Conservation (phyloP, 768 basidiomycete genomes). For the Tubosaeta brunneosetosa region DNA sequence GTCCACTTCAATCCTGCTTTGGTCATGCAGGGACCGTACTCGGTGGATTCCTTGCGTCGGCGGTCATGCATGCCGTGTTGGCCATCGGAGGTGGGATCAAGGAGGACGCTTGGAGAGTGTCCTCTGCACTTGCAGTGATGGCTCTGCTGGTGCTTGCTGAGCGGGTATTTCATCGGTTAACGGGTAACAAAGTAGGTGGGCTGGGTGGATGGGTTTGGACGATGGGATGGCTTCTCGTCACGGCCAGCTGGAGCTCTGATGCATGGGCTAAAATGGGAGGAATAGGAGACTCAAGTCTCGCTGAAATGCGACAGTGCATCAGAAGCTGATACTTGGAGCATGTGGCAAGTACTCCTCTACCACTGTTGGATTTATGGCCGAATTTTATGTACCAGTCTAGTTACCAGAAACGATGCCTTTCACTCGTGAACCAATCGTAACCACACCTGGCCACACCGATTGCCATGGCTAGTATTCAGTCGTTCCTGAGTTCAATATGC, state of each 20-base stretch:
- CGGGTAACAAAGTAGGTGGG: conserved; percentile 28
- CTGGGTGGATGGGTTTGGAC: conserved; percentile 32
- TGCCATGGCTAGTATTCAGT: no score
- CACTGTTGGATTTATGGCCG: no score
- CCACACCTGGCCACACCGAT: no score
- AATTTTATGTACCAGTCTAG: no score
- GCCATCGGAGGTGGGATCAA: conserved; percentile 48
- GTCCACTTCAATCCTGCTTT: conserved; percentile 15
- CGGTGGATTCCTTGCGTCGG: conserved; percentile 56
- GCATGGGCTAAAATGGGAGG: conserved; percentile 6
- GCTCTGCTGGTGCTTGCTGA: conserved; percentile 51
- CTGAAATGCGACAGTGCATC: neutral
- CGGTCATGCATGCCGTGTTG: conserved; percentile 48
- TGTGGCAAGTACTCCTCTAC: no score
- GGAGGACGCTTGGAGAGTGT: conserved; percentile 38
- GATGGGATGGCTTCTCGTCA: conserved; percentile 23
- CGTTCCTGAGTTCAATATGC: no score
- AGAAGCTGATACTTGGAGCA: neutral
- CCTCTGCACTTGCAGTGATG: conserved; percentile 51
- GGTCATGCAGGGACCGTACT: conserved; percentile 40
- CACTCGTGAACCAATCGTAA: no score
- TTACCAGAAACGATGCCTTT: no score
- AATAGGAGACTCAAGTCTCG: neutral
- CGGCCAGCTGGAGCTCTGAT: conserved; percentile 23
- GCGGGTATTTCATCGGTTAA: conserved; percentile 17